Evolutionary conservation across 2,329 filamentous ascomycete genomes (phyloP).

Genomic region (Cryphonectria japonica): DNA sequence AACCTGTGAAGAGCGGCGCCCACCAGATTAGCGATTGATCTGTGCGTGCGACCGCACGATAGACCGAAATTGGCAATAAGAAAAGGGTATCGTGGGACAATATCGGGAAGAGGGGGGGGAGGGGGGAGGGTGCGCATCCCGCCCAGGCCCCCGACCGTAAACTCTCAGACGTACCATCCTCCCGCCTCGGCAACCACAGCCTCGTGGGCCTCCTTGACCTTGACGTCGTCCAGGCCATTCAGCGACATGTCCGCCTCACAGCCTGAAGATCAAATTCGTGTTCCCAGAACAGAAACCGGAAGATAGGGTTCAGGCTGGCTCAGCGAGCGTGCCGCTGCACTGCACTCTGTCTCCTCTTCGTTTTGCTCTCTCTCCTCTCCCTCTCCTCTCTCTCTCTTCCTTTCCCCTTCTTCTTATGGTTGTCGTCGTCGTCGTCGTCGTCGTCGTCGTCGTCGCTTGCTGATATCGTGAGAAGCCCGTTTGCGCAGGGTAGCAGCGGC

Average conservation of each 20-base stretch:
- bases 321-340: constrained; percentile 3
- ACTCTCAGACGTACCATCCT: constrained; percentile 76
- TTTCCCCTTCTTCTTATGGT: background rate
- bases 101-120: background rate
- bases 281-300: background rate
- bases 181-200: constrained; percentile 79
- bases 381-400: no score
- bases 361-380: no score
- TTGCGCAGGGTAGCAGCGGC: background rate
- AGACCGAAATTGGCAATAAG: constrained; percentile 12
- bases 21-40: constrained; percentile 18
- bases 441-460: background rate
- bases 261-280: background rate
- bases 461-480: background rate
- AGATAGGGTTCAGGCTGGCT: background rate
- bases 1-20: constrained; percentile 65
- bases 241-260: constrained; percentile 72
- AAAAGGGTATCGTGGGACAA: background rate
- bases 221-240: constrained; percentile 85
- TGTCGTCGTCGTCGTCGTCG: background rate
- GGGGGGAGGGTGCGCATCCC: constrained; percentile 3
- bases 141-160: constrained; percentile 16
- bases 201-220: constrained; percentile 84
- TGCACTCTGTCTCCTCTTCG: constrained; percentile 10
- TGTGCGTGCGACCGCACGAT: constrained; percentile 11